These are phyloP conservation scores for Polychaeton citri DNA, from an alignment of 2,329 filamentous ascomycete species.

Conservation along the genomic window DNA sequence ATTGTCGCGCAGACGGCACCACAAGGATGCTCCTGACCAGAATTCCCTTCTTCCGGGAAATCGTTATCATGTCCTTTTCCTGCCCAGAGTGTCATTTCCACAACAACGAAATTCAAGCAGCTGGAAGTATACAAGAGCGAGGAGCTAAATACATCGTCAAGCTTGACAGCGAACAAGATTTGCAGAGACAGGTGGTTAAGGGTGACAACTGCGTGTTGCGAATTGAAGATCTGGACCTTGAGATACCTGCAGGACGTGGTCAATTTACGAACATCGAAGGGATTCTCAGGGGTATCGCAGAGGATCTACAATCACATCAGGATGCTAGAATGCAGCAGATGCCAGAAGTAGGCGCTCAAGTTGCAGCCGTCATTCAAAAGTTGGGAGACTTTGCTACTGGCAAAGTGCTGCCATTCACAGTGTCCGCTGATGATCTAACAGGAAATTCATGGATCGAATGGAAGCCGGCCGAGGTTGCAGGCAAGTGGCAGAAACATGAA, in stretches of 20 bases:
- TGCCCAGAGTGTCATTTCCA: conserved; percentile 81
- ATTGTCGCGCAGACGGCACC: conserved; percentile 47
- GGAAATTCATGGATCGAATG: conserved; percentile 97
- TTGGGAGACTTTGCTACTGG: conserved; percentile 67
- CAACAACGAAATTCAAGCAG: conserved; percentile 89
- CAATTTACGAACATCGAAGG: conserved; percentile 92
- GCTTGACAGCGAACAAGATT: conserved; percentile 58
- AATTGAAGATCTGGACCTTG: conserved; percentile 82
- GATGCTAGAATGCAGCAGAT: conserved; percentile 63
- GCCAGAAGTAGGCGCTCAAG: conserved; percentile 65
- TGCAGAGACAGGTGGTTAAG: conserved; percentile 81
- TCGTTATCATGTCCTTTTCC: conserved; percentile 92
- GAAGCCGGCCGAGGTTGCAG: conserved; percentile 58
- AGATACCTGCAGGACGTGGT: conserved; percentile 81
- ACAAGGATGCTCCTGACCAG: conserved; percentile 79
- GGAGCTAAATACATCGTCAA: conserved; percentile 74
- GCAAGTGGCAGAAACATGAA: conserved; percentile 79
- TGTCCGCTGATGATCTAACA: conserved; percentile 78
- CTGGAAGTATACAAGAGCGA: conserved; percentile 80
- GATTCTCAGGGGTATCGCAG: conserved; percentile 61
- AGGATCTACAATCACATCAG: conserved; percentile 72
- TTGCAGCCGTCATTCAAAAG: conserved; percentile 62
- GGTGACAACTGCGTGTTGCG: conserved; percentile 76
- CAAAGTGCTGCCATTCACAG: conserved; percentile 70
- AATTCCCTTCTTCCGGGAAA: conserved; percentile 94